Conservation (phyloP, 208 protist species). For the Trypanosoma vivax region DNA sequence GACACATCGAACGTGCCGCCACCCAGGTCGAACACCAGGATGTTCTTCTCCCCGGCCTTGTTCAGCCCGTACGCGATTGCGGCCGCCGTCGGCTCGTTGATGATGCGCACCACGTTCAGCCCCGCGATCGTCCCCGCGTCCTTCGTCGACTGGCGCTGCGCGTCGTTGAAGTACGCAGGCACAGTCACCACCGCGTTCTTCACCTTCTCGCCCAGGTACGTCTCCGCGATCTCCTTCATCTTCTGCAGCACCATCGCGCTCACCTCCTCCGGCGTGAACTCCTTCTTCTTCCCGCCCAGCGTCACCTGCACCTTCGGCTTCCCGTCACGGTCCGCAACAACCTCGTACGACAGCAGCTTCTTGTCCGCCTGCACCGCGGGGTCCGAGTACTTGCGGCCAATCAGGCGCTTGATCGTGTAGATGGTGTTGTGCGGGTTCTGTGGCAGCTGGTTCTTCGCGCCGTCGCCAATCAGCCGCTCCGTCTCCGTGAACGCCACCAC, state of each 20-base stretch:
- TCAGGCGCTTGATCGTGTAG: conserved; percentile 93
- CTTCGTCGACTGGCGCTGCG: conserved; percentile 5
- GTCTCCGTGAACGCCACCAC: conserved; percentile 1
- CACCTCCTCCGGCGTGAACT: conserved; percentile 4
- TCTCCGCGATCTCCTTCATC: conserved; percentile 6
- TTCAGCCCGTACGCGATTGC: conserved; percentile 6
- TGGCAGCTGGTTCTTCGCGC: conserved; percentile 8
- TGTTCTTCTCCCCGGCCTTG: conserved; percentile 7
- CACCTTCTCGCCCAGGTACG: conserved; percentile 4
- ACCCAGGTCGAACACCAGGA: conserved; percentile 6
- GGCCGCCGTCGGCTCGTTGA: conserved; percentile 1
- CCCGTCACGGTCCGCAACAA: conserved; percentile 71
- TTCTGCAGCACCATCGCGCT: conserved; percentile 5
- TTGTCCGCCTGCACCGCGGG: conserved; percentile 90
- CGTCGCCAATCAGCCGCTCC: conserved; percentile 4
- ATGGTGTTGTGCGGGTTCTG: conserved; percentile 91
- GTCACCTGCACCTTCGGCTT: conserved; percentile 93
- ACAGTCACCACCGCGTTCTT: conserved; percentile 3
- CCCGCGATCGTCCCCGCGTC: not conserved
- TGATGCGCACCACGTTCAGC: conserved; percentile 3
- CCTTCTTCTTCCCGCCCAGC: conserved; percentile 17
- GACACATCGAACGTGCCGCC: conserved; percentile 2
- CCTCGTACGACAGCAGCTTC: conserved; percentile 93
- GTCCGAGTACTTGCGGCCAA: conserved; percentile 89
- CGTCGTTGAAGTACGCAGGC: conserved; percentile 3